Conservation (phyloP, 495 filamentous ascomycete species). For the Xylaria longipes region DNA sequence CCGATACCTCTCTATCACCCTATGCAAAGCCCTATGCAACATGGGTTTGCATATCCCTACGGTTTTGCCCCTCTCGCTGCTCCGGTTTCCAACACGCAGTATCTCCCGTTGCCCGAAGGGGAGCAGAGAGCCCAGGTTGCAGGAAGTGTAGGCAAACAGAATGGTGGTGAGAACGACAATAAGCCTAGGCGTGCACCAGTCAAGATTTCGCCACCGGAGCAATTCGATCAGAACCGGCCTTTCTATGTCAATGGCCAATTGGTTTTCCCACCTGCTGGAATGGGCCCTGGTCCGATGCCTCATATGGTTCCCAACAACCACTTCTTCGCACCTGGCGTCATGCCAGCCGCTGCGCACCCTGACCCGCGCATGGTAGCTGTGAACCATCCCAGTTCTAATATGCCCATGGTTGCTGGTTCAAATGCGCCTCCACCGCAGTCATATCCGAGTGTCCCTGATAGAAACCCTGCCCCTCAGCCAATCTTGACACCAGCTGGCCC, state of each 20-base stretch:
- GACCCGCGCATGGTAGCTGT: conserved; percentile 12
- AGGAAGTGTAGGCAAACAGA: conserved; percentile 35
- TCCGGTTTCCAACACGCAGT: conserved; percentile 24
- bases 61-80: conserved; percentile 33
- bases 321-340: conserved; percentile 25
- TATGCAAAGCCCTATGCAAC: conserved; percentile 22
- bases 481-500: conserved; percentile 16
- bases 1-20: conserved; percentile 35
- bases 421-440: conserved; percentile 15
- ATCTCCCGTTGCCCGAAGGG: conserved; percentile 4
- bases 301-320: conserved; percentile 29
- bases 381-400: conserved; percentile 5
- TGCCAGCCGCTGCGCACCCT: conserved; percentile 24
- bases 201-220: conserved; percentile 51
- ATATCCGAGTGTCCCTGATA: conserved; percentile 16
- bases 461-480: conserved; percentile 10
- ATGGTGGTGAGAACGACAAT: conserved; percentile 37
- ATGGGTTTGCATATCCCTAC: conserved; percentile 38
- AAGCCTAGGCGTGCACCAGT: conserved; percentile 43
- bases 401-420: not conserved
- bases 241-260: conserved; percentile 57
- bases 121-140: conserved; percentile 34
- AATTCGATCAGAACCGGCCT: conserved; percentile 53
- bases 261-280: conserved; percentile 48
- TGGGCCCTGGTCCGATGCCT: conserved; percentile 24